These are phyloP conservation scores for Kernera saxatilis DNA, from an alignment of 345 rosid genomes.

Conservation along the genomic window DNA sequence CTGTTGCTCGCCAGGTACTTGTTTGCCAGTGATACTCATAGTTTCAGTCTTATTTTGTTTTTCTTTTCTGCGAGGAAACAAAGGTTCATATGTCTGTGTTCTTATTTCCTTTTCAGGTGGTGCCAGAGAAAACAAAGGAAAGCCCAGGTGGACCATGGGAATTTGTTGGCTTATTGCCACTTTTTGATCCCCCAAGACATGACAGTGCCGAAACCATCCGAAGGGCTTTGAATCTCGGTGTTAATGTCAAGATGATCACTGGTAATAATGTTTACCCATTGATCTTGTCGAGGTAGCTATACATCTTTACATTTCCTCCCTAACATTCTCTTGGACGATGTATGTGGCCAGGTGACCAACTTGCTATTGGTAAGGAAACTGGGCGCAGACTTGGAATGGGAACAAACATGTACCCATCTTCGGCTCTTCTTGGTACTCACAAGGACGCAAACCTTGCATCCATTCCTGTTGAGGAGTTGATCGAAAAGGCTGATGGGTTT, in stretches of 20 bases:
- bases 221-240: slow-evolving; percentile 92
- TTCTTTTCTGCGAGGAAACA: neutral
- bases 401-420: slow-evolving; percentile 98
- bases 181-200: slow-evolving; percentile 98
- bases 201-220: slow-evolving; percentile 98
- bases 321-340: slow-evolving; percentile 4
- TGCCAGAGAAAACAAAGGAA: slow-evolving; percentile 83
- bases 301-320: neutral
- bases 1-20: slow-evolving; percentile 83
- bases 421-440: slow-evolving; percentile 78
- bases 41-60: neutral
- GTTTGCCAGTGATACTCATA: neutral
- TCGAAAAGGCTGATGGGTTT: slow-evolving; percentile 98
- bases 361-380: slow-evolving; percentile 96
- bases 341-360: slow-evolving; percentile 71
- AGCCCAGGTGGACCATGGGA: slow-evolving; percentile 88
- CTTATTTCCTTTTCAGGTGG: slow-evolving; percentile 40
- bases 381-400: slow-evolving; percentile 99
- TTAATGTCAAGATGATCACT: slow-evolving; percentile 95
- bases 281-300: neutral
- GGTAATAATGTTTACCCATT: slow-evolving; percentile 38
- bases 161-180: slow-evolving; percentile 80
- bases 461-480: slow-evolving; percentile 86
- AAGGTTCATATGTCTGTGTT: neutral
- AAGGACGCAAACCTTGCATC: slow-evolving; percentile 74